A percentile compares a stretch with the other conserved stretches of the same genome.
phyloP scores from a whole-genome alignment of 1,139 yeast genomes.

The Taphrina pruni region DNA sequence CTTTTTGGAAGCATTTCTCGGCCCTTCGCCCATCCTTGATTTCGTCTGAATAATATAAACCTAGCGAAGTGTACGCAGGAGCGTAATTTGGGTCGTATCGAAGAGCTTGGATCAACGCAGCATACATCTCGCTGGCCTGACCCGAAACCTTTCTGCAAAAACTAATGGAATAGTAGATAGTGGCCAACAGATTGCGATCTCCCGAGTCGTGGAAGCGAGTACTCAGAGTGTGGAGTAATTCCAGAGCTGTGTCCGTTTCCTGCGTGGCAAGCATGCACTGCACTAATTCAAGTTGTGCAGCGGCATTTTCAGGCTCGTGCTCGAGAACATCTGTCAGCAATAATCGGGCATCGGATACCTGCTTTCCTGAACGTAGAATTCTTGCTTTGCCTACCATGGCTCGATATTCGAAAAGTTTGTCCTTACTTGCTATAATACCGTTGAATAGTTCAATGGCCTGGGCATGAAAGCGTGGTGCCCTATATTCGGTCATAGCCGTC shows the following conservation, averaged over 20 bases:
- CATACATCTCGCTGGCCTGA: constrained; percentile 45
- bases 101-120: constrained; percentile 62
- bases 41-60: constrained; percentile 66
- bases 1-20: constrained; percentile 83
- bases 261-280: constrained; percentile 76
- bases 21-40: constrained; percentile 71
- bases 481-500: constrained; percentile 77
- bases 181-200: constrained; percentile 6
- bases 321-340: constrained; percentile 15
- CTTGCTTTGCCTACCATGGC: constrained; percentile 85
- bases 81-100: constrained; percentile 49
- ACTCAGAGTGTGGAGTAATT: constrained; percentile 53
- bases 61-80: constrained; percentile 67
- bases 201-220: neutral
- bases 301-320: neutral
- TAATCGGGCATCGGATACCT: neutral
- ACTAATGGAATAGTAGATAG: constrained; percentile 17
- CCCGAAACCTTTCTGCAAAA: neutral
- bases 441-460: constrained; percentile 77
- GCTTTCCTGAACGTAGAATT: constrained; percentile 47
- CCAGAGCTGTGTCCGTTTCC: constrained; percentile 62
- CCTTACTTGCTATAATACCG: constrained; percentile 55
- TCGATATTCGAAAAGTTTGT: constrained; percentile 59
- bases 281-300: constrained; percentile 61
- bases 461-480: constrained; percentile 84